phyloP scores from a whole-genome alignment of 345 rosid genomes.

The Eucalyptus cloeziana region DNA sequence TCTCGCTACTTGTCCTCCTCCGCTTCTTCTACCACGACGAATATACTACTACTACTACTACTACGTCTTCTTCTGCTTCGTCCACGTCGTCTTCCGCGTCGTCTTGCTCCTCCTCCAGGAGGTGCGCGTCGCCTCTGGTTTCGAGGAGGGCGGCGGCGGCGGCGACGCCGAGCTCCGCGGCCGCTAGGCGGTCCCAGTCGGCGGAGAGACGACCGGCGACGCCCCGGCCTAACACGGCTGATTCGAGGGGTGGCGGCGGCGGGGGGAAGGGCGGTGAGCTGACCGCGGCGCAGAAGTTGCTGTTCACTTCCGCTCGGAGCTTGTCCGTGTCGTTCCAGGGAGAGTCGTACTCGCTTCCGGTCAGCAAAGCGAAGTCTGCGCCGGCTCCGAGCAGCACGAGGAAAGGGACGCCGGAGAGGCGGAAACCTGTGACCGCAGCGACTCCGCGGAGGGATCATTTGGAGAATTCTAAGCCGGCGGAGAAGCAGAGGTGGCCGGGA shows the following conservation, averaged over 20 bases:
- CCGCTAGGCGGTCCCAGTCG: slow-evolving; percentile 56
- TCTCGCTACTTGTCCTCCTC: slow-evolving; percentile 56
- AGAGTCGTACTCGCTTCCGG: slow-evolving; percentile 60
- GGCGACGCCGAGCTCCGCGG: slow-evolving; percentile 8
- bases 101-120: slow-evolving; percentile 17
- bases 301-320: slow-evolving; percentile 64
- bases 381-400: slow-evolving; percentile 29
- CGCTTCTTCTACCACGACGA: slow-evolving; percentile 13
- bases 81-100: slow-evolving; percentile 20
- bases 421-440: not conserved
- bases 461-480: slow-evolving; percentile 48
- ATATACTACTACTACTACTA: fast-evolving
- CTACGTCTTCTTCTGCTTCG: not conserved
- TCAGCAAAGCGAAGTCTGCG: slow-evolving; percentile 54
- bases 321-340: slow-evolving; percentile 78
- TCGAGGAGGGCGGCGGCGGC: slow-evolving; percentile 11
- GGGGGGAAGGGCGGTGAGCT: slow-evolving; percentile 11
- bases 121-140: slow-evolving; percentile 56
- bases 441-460: slow-evolving; percentile 16
- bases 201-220: slow-evolving; percentile 57
- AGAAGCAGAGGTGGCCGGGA: slow-evolving; percentile 71
- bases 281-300: slow-evolving; percentile 51
- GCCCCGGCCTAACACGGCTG: slow-evolving; percentile 24
- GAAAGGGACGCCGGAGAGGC: slow-evolving; percentile 4
- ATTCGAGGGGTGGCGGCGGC: slow-evolving; percentile 11